Evolutionary conservation across 441 rosid genomes (phyloP), one percentile per base, ranked within the genome.

Genomic region (Mallotus japonicus): DNA sequence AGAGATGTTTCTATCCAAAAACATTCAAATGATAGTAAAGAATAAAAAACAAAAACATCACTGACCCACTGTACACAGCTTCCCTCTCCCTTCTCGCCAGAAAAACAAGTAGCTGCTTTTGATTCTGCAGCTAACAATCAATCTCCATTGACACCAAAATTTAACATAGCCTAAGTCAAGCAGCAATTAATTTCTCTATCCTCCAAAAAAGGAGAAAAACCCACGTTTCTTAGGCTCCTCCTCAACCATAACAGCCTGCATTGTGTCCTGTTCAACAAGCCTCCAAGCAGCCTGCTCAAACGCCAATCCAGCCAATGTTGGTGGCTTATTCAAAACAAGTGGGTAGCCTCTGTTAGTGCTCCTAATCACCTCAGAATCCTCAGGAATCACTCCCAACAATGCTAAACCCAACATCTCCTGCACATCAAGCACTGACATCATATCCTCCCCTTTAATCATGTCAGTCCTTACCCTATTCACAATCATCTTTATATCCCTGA

Each of bases 271-370:
- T 86, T 92, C 97, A 22, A 94, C 97, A 22, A 94, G 90, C 76
- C 99, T 87, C 99, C 99, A 94, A 8, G 97, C 99, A 5, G 99
- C 97, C 84, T 94, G 99, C 85, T 94, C 97, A 11, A 94, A 92
- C 0, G 99, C 97, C 87, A 94, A 71, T 22, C 97, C 99, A 4
- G 96, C 99, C 83, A 95, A 79, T n/a, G 97, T 92, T 0, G 97
- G 99, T 0, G 99, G 99, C 84, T 86, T 87, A 69, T 92, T 92
- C 83, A 94, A 66, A 42, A 94, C 99, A 51, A 94, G 87, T 0
- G 99, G 97, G 59, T 89, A 88, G 49, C 99, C 99, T 75, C 97
- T 80, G 67, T 92, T 92, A 0, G 99, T 92, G 77, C 97, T 94
- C 80, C 97, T 81, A n/a, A 94, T 87, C 69, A 92, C 97, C 84